These are phyloP conservation scores for Lyophyllum shimeji DNA, from an alignment of 768 basidiomycete genomes.

Conservation along the genomic window DNA sequence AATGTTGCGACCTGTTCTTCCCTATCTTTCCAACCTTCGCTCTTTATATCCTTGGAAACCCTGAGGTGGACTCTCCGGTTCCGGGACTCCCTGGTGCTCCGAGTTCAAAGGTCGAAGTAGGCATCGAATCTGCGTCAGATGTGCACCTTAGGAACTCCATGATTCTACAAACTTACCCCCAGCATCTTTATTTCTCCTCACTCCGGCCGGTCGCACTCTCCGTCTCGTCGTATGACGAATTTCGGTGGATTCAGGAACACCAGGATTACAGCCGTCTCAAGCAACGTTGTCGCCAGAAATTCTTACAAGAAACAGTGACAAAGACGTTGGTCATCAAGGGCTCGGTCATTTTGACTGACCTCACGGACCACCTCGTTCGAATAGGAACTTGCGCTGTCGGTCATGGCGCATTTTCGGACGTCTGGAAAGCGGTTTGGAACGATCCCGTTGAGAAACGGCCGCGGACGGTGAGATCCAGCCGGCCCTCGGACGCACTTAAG, in stretches of 20 bases:
- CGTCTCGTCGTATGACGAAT: slow-evolving; percentile 56
- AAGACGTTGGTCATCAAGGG: slow-evolving; percentile 56
- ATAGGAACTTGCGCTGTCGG: slow-evolving; percentile 48
- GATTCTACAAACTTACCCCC: slow-evolving; percentile 53
- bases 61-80: slow-evolving; percentile 17
- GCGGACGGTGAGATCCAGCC: slow-evolving; percentile 26
- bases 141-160: slow-evolving; percentile 63
- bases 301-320: slow-evolving; percentile 50
- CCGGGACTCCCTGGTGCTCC: slow-evolving; percentile 15
- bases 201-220: slow-evolving; percentile 52
- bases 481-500: not conserved
- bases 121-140: slow-evolving; percentile 50
- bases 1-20: slow-evolving; percentile 52
- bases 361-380: slow-evolving; percentile 54
- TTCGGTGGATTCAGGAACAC: slow-evolving; percentile 54
- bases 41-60: slow-evolving; percentile 48
- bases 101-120: slow-evolving; percentile 42
- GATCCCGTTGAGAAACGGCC: slow-evolving; percentile 41
- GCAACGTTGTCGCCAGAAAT: slow-evolving; percentile 58
- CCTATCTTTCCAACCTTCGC: slow-evolving; percentile 54
- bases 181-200: slow-evolving; percentile 50
- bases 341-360: slow-evolving; percentile 46
- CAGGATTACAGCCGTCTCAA: slow-evolving; percentile 56
- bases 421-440: slow-evolving; percentile 59
- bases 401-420: slow-evolving; percentile 59